These are phyloP conservation scores for Backusella westeae DNA, from an alignment of 192 early-diverging fungal species.

Conservation along the genomic window DNA sequence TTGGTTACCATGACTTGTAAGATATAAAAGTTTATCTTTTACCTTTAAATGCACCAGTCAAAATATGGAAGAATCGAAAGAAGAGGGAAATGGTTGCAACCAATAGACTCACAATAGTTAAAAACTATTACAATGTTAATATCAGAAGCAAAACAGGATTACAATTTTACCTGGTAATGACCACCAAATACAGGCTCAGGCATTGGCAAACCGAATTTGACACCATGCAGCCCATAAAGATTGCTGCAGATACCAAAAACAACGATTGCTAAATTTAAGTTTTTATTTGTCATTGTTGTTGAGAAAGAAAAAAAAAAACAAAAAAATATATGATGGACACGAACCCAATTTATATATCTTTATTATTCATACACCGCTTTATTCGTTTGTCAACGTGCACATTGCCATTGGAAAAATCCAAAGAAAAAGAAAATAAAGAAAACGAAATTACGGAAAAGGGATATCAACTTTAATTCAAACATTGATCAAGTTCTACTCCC, in stretches of 20 bases:
- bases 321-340: neutral
- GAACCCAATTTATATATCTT: neutral
- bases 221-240: neutral
- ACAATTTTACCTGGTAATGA: conserved; percentile 17
- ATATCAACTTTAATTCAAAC: too few species aligned
- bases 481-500: too few species aligned
- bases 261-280: neutral
- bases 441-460: too few species aligned
- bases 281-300: neutral
- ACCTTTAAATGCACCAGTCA: conserved; percentile 24
- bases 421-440: too few species aligned
- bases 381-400: neutral
- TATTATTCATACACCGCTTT: neutral
- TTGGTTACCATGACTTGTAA: neutral
- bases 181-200: conserved; percentile 19
- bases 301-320: neutral
- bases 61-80: conserved; percentile 21
- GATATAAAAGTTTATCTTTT: neutral
- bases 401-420: too few species aligned
- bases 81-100: conserved; percentile 11
- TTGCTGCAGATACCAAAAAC: conserved; percentile 2
- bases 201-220: neutral
- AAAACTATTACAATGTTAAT: neutral
- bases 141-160: neutral
- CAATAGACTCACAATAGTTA: conserved; percentile 30